Conservation (phyloP, 176 grass and related monocot genomes). For the Luzula sylvatica region DNA sequence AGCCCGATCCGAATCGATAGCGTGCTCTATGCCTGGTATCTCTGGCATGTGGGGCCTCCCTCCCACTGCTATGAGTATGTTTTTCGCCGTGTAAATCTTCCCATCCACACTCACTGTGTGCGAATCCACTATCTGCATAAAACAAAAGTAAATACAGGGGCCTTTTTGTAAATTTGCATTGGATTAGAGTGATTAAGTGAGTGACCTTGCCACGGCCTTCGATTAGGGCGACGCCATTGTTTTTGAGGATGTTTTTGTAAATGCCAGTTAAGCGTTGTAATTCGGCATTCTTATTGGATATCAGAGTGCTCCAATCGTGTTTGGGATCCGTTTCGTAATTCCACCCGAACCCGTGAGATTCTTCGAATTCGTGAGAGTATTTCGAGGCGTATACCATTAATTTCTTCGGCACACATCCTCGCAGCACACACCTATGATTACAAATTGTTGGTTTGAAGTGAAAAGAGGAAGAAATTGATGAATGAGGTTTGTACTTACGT, state of each 20-base stretch:
- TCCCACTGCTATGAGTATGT: constrained; percentile 68
- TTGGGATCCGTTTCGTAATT: constrained; percentile 50
- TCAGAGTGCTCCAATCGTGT: constrained; percentile 66
- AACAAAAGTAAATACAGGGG: constrained; percentile 14
- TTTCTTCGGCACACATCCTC: constrained; percentile 78
- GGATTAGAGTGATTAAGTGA: background rate
- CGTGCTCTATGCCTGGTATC: constrained; percentile 68
- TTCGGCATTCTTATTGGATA: constrained; percentile 71
- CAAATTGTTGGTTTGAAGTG: background rate
- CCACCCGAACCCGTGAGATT: constrained; percentile 70
- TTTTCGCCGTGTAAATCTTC: constrained; percentile 49
- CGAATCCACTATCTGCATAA: constrained; percentile 48
- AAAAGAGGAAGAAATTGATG: background rate
- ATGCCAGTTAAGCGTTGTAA: constrained; percentile 62
- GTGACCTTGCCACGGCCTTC: constrained; percentile 72
- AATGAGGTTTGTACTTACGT: constrained; percentile 49
- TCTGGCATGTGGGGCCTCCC: constrained; percentile 42
- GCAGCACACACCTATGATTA: constrained; percentile 48
- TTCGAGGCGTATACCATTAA: constrained; percentile 59
- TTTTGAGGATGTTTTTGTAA: constrained; percentile 69
- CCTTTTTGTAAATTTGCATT: background rate
- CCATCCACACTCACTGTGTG: constrained; percentile 61
- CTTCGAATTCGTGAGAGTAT: constrained; percentile 64
- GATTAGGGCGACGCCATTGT: constrained; percentile 49
- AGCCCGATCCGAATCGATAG: constrained; percentile 61